These are phyloP conservation scores for Hanseniaspora vineae DNA, from an alignment of 805 yeast genomes.

Conservation along the genomic window DNA sequence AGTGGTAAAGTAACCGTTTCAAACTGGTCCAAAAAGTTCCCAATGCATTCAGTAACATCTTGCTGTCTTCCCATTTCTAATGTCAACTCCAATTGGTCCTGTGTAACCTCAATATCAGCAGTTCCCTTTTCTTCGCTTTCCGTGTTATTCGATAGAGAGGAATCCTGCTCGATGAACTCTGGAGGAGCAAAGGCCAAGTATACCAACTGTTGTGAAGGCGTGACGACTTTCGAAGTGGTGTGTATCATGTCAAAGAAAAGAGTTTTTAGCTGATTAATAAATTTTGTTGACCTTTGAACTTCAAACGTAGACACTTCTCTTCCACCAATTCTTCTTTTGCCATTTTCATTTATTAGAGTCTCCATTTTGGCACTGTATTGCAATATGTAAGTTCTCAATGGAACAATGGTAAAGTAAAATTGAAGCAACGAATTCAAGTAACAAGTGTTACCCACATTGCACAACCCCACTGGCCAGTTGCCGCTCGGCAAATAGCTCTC, in stretches of 20 bases:
- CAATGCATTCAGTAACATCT: slow-evolving; percentile 95
- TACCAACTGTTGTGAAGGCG: slow-evolving; percentile 75
- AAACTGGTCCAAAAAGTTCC: slow-evolving; percentile 79
- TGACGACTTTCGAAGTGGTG: slow-evolving; percentile 48
- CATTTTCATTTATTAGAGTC: slow-evolving; percentile 15
- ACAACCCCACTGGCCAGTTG: slow-evolving; percentile 82
- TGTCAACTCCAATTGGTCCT: slow-evolving; percentile 61
- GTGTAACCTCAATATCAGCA: slow-evolving; percentile 20
- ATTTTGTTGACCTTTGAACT: slow-evolving; percentile 69
- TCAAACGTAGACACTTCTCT: slow-evolving; percentile 69
- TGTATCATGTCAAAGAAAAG: slow-evolving; percentile 60
- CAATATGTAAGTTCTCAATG: slow-evolving; percentile 56
- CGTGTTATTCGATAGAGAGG: background rate
- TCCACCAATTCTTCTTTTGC: slow-evolving; percentile 70
- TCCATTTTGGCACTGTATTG: slow-evolving; percentile 32
- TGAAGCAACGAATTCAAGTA: slow-evolving; percentile 84
- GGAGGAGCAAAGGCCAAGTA: slow-evolving; percentile 69
- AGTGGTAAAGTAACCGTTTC: slow-evolving; percentile 76
- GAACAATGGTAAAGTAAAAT: slow-evolving; percentile 76
- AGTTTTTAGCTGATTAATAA: slow-evolving; percentile 57
- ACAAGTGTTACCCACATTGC: slow-evolving; percentile 93
- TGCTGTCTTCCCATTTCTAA: slow-evolving; percentile 83
- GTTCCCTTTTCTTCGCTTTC: slow-evolving; percentile 4
- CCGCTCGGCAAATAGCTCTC: slow-evolving; percentile 45
- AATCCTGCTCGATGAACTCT: slow-evolving; percentile 1